Percentiles rank a stretch among this genome's conserved stretches.
Conservation (phyloP, 176 grass and related monocot genomes). For the Rhynchospora tenuis region DNA sequence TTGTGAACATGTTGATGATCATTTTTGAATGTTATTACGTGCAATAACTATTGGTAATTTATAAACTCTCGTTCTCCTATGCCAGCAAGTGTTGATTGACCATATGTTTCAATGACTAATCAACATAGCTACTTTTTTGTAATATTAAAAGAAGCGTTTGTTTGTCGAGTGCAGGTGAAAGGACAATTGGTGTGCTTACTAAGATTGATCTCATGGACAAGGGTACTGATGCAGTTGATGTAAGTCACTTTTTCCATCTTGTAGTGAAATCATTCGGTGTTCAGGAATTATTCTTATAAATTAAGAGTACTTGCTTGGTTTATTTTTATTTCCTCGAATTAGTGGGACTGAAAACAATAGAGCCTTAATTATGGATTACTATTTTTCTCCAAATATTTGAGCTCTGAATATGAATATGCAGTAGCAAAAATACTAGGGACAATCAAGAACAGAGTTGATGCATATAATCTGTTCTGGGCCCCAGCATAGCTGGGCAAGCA, state of each 20-base stretch:
- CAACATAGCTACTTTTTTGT: not conserved
- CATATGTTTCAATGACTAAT: not conserved
- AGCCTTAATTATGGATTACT: not conserved
- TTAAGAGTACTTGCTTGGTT: not conserved
- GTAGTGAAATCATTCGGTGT: not conserved
- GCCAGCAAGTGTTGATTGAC: not conserved
- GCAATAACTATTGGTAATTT: not conserved
- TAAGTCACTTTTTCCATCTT: constrained; percentile 39
- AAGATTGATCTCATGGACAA: constrained; percentile 99
- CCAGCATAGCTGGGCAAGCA: not conserved
- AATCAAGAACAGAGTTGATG: not conserved
- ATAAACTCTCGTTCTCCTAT: not conserved
- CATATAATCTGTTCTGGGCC: not conserved
- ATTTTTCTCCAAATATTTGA: not conserved
- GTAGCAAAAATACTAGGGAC: not conserved
- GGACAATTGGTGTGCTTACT: constrained; percentile 94
- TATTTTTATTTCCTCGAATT: not conserved
- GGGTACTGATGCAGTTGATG: constrained; percentile 98
- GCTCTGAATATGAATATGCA: not conserved
- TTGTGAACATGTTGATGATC: not conserved
- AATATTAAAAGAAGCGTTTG: not conserved
- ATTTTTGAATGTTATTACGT: not conserved
- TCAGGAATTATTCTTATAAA: not conserved
- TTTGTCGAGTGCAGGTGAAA: constrained; percentile 62
- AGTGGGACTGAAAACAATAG: not conserved